A percentile compares a stretch with the other conserved stretches of the same genome.
Evolutionary conservation across 176 grass and related monocot genomes (phyloP).

Genomic region (Carex kokanica): DNA sequence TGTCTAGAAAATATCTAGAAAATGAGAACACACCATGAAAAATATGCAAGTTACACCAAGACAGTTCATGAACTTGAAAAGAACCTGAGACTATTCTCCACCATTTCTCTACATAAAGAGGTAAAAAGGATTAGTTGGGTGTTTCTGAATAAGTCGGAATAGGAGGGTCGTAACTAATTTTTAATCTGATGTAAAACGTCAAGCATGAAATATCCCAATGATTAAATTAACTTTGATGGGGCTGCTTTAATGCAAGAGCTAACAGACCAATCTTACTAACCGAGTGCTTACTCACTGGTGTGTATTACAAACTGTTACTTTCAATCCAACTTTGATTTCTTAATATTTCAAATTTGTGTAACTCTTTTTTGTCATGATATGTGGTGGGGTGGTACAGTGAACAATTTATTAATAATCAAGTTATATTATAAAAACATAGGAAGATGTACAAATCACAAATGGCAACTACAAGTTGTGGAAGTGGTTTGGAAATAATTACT

Average conservation of each 20-base stretch:
- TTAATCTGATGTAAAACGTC: not conserved
- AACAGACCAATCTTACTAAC: not conserved
- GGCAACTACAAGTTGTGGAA: not conserved
- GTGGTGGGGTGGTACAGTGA: not conserved
- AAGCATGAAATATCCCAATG: not conserved
- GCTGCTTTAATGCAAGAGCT: not conserved
- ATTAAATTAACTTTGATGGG: not conserved
- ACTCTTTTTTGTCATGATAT: not conserved
- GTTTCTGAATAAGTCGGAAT: not conserved
- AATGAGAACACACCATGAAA: not conserved
- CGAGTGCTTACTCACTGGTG: not conserved
- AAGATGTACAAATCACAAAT: slow-evolving; percentile 1
- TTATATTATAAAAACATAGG: not conserved
- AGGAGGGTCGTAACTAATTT: not conserved
- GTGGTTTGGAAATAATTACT: not conserved
- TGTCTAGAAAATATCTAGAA: not conserved
- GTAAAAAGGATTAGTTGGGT: not conserved
- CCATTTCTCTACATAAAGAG: slow-evolving; percentile 1
- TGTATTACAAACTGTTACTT: not conserved
- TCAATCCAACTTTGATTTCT: not conserved
- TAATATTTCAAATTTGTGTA: not conserved
- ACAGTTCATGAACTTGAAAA: not conserved
- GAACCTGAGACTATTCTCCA: not conserved
- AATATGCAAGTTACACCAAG: not conserved
- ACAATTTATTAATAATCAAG: not conserved